Conservation (phyloP, 2,329 filamentous ascomycete species). For the Eurotiales sp. region DNA sequence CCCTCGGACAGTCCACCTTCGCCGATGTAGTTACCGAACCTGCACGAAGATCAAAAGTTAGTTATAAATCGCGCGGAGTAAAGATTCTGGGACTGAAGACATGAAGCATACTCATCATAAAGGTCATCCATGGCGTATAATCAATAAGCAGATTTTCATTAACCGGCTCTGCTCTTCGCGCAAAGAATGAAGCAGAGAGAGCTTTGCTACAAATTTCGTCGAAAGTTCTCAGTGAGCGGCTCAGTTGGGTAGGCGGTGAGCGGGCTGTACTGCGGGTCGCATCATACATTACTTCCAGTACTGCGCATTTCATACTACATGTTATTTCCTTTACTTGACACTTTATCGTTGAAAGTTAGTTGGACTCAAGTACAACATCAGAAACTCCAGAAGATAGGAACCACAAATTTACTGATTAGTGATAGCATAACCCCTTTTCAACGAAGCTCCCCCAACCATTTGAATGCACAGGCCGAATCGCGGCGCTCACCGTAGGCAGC, state of each 20-base stretch:
- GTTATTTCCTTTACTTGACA: too few species aligned
- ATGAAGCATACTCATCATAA: conserved; percentile 74
- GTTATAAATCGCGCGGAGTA: too few species aligned
- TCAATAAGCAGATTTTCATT: neutral
- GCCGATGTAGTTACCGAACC: conserved; percentile 98
- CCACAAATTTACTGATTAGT: too few species aligned
- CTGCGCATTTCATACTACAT: too few species aligned
- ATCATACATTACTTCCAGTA: too few species aligned
- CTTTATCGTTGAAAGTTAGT: too few species aligned
- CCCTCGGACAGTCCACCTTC: conserved; percentile 86
- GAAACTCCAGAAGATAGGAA: too few species aligned
- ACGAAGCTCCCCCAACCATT: too few species aligned
- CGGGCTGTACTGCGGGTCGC: too few species aligned
- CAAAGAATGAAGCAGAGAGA: neutral
- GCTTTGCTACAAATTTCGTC: neutral
- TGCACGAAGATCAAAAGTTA: conserved; percentile 32
- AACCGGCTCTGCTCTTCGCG: conserved; percentile 1
- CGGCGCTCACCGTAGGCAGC: neutral
- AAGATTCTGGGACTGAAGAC: neutral
- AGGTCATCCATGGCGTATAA: conserved; percentile 76
- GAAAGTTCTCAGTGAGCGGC: neutral
- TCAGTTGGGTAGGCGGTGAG: conserved; percentile 12
- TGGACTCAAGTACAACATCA: too few species aligned
- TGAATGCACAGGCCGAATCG: too few species aligned
- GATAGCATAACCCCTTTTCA: too few species aligned